Evolutionary conservation across 148 eudicot genomes (phyloP), one percentile per base, ranked within the genome.

Genomic region (Nepenthes gracilis): DNA sequence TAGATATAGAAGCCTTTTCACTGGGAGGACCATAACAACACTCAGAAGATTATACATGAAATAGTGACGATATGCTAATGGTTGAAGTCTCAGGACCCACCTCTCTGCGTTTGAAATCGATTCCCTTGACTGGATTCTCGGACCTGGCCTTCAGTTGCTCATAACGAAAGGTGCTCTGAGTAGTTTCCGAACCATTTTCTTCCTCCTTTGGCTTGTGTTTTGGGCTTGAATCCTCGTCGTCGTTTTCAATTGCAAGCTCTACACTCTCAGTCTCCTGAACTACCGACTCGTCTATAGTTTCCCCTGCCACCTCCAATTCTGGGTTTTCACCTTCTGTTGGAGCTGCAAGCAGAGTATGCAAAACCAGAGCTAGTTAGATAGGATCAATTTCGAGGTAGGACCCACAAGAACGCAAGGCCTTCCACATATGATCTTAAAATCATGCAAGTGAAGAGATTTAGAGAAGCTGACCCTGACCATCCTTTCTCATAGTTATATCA

Each of bases 51-150:
- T 5, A n/a, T 10, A 49, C 3, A 1, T 10, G 11, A n/a, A 6
- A 49, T 5, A 49, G 15, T 10, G 15, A n/a, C 48, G 11, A 45
- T 11, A 11, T n/a, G 11, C 15, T 49, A 2, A 49, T 0, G n/a
- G 53, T n/a, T 6, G 15, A 2, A 49, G 45, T 49, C 11, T 35
- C 1, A 6, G 34, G 35, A 70, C 85, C 55, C 66, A 93, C 99
- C 99, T 93, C 99, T 83, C 99, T 88, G 43, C 95, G 82, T 64
- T 88, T 93, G 54, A 86, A 86, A 77, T 93, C 99, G 47, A 93
- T 93, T 60, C 96, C 97, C 6, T 92, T 84, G 58, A 84, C 97
- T 13, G 99, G 99, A 66, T 89, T 81, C 33, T 80, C 83, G 1
- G 99, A 93, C 69, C 73, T 84, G 64, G 95, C 87, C 80, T 64